Evolutionary conservation across 1,284 basidiomycete species (phyloP).

Genomic region (Irpex lacteus): DNA sequence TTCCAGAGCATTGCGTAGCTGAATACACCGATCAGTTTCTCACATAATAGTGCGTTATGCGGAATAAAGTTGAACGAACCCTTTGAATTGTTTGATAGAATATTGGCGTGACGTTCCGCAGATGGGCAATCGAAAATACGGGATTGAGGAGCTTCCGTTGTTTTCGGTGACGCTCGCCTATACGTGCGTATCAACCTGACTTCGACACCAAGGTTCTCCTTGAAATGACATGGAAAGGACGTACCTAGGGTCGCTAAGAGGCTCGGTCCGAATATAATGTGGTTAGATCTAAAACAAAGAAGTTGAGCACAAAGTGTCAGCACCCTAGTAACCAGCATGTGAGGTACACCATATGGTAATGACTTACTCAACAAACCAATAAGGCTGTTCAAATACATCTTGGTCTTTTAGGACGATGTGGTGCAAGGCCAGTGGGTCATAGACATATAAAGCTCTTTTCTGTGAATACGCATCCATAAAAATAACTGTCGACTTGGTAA

Average conservation of each 20-base stretch:
- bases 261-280: constrained; percentile 7
- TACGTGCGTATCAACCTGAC: neutral
- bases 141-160: constrained; percentile 29
- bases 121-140: constrained; percentile 23
- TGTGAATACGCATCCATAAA: neutral
- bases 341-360: too few relatives aligned
- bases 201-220: neutral
- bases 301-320: too few relatives aligned
- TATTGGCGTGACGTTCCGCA: constrained; percentile 24
- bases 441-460: constrained; percentile 5
- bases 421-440: constrained; percentile 7
- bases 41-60: neutral
- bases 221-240: neutral
- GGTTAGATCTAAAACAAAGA: neutral
- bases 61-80: neutral
- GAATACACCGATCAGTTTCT: neutral
- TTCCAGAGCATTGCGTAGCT: constrained; percentile 16
- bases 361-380: neutral
- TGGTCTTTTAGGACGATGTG: constrained; percentile 9
- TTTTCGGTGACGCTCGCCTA: constrained; percentile 24
- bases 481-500: neutral
- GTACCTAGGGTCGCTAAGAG: constrained; percentile 13
- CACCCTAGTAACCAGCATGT: too few relatives aligned
- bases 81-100: constrained; percentile 16
- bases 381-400: neutral